Evolutionary conservation across 176 grass and related monocot genomes (phyloP).

Genomic region (Hordeum vulgare): MorexV3_pseudomolecules_assembly NC_058520.1:445360546-445361045

Average conservation of each 20-base stretch:
- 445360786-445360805: not conserved
- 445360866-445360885: constrained; percentile 85
- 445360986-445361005: not conserved
- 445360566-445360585: not conserved
- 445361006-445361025: not conserved
- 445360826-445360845: constrained; percentile 74
- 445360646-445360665: not conserved
- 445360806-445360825: not conserved
- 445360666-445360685: constrained; percentile 73
- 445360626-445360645: not conserved
- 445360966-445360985: not conserved
- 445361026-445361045: too few relatives aligned
- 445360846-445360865: constrained; percentile 79
- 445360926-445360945: not conserved
- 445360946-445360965: not conserved
- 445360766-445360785: not conserved
- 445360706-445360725: constrained; percentile 90
- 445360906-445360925: not conserved
- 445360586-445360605: not conserved
- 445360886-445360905: constrained; percentile 49
- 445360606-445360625: not conserved
- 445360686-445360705: constrained; percentile 70
- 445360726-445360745: constrained; percentile 89
- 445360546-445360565: not conserved
- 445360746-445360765: constrained; percentile 46